A percentile compares a stretch with the other conserved stretches of the same genome.
Evolutionary conservation across 2,329 filamentous ascomycete species (phyloP).

Genomic region (Plectosphaerella sp.): DNA sequence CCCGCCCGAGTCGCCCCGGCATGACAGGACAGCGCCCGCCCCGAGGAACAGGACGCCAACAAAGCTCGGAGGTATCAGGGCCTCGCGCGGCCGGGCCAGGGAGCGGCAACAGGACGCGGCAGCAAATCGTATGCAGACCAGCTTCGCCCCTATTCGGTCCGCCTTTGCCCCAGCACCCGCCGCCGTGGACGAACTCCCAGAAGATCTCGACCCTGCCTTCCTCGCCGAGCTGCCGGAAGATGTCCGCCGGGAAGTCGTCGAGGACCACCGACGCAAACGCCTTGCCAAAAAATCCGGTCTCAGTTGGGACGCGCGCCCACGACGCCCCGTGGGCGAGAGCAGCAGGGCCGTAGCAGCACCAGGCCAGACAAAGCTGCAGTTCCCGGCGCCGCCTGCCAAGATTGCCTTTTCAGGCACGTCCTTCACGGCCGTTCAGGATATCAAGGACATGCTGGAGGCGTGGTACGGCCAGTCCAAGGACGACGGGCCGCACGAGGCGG

Average conservation of each 20-base stretch:
- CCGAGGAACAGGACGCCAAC: conserved; percentile 49
- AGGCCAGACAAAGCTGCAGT: conserved; percentile 27
- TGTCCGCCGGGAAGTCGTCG: conserved; percentile 71
- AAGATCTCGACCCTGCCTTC: conserved; percentile 64
- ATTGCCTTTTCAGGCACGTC: conserved; percentile 39
- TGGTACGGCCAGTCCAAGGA: conserved; percentile 71
- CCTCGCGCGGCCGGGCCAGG: conserved; percentile 36
- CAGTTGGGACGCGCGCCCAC: conserved; percentile 28
- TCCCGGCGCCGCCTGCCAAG: conserved; percentile 40
- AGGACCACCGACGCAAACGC: conserved; percentile 64
- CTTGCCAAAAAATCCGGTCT: conserved; percentile 52
- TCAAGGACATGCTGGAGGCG: conserved; percentile 68
- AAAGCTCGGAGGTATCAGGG: conserved; percentile 48
- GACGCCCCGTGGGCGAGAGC: conserved; percentile 14
- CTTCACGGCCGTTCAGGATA: conserved; percentile 45
- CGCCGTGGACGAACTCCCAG: conserved; percentile 26
- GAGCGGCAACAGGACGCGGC: conserved; percentile 50
- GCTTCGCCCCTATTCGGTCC: conserved; percentile 45
- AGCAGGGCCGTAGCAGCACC: conserved; percentile 2
- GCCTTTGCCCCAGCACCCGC: conserved; percentile 11
- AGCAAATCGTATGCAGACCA: conserved; percentile 67
- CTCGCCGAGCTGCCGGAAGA: conserved; percentile 80
- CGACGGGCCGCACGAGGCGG: conserved; percentile 74
- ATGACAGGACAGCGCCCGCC: conserved; percentile 36
- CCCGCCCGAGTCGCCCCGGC: conserved; percentile 46